These are phyloP conservation scores for Mycena latifolia DNA, from an alignment of 768 basidiomycete genomes.

Conservation along the genomic window DNA sequence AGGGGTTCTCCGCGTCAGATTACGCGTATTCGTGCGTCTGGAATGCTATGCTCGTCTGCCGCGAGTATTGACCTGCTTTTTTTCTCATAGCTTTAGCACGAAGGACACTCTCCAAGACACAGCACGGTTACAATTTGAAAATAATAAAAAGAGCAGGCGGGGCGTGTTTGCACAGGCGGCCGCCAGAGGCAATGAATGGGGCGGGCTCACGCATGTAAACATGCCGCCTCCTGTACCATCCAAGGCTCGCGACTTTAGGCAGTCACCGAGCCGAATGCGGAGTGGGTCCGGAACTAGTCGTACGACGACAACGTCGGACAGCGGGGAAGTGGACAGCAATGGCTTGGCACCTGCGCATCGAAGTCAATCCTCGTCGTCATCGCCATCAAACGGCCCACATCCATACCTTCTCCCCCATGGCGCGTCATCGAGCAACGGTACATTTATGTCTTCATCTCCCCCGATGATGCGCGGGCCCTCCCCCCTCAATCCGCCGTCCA, in stretches of 20 bases:
- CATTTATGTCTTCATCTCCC: constrained; percentile 58
- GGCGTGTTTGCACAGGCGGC: constrained; percentile 81
- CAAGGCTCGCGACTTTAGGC: constrained; percentile 55
- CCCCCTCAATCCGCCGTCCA: constrained; percentile 49
- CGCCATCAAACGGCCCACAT: constrained; percentile 75
- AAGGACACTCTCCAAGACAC: constrained; percentile 85
- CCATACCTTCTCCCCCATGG: constrained; percentile 45
- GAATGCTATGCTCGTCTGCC: neutral
- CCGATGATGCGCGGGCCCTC: constrained; percentile 52
- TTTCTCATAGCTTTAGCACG: constrained; percentile 69
- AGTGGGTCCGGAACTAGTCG: constrained; percentile 87
- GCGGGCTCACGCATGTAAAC: constrained; percentile 45
- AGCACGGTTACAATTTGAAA: constrained; percentile 82
- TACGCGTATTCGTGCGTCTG: constrained; percentile 88
- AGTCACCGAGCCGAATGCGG: constrained; percentile 68
- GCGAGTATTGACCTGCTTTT: neutral
- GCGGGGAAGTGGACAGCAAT: constrained; percentile 69
- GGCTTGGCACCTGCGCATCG: constrained; percentile 54
- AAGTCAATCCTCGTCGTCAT: constrained; percentile 67
- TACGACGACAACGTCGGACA: constrained; percentile 82
- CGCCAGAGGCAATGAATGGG: constrained; percentile 74
- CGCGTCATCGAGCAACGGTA: constrained; percentile 35
- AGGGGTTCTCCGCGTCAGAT: constrained; percentile 92
- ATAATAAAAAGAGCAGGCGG: constrained; percentile 81
- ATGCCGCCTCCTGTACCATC: constrained; percentile 61